Conservation (phyloP, 441 rosid species). For the Euphorbia neoarborescens region DNA sequence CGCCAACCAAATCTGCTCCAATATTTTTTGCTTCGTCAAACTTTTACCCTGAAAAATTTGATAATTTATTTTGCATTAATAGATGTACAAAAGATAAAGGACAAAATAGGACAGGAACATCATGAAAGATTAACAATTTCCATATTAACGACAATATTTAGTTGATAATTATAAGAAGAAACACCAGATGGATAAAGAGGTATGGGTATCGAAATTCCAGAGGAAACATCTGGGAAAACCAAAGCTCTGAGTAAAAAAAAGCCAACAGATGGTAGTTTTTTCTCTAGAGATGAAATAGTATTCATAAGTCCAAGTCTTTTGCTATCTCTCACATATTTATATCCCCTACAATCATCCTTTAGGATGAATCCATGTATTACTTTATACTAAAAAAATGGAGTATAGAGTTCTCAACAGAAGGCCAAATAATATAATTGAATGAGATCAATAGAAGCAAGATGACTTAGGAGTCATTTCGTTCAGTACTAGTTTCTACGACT, state of each 20-base stretch:
- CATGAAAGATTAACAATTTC: not conserved
- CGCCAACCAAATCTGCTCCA: conserved; percentile 96
- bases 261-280: not conserved
- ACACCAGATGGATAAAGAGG: not conserved
- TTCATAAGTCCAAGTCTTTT: not conserved
- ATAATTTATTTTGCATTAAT: not conserved
- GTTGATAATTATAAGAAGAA: not conserved
- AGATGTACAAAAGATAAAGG: conserved; percentile 5
- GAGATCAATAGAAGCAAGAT: not conserved
- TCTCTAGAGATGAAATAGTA: not conserved
- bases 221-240: not conserved
- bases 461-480: not conserved
- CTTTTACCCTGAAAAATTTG: conserved; percentile 67
- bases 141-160: not conserved
- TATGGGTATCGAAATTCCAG: not conserved
- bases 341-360: not conserved
- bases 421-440: not conserved
- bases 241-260: not conserved
- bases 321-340: not conserved
- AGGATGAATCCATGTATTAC: too few species aligned
- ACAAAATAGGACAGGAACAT: not conserved
- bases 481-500: too few species aligned
- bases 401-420: not conserved
- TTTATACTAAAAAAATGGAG: too few species aligned
- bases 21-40: conserved; percentile 96